Base-by-base conservation (phyloP, 2,329 filamentous ascomycete genomes). In the Calcarisporium arbuscula region DNA sequence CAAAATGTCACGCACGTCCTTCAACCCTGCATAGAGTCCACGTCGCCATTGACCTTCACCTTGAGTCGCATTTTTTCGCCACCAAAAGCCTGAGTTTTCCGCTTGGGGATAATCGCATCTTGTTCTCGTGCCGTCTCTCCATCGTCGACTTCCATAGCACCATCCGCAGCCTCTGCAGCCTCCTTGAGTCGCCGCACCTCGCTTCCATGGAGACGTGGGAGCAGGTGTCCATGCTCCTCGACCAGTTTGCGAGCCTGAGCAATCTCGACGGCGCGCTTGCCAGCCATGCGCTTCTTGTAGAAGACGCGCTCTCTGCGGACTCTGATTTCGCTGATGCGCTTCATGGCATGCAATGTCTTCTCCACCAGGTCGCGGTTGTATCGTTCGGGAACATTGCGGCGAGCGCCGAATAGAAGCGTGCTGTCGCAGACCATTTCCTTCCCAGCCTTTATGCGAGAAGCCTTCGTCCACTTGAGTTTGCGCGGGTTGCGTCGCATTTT, bases 401-500 rank as follows among this genome's bases (percentile, higher is more conserved):
- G 84, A 48, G 87, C 85, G 43, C 86, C 84, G 66, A 96, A 95
- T 56, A 87, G 83, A 41, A 98, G 80, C 20, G 90, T 95, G 53
- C 79, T 84, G 72, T 98, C 92, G 63, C 96, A 89, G 38, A 85
- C 85, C 86, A 94, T 79, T 57, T 80, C 74, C 68, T 88, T 94
- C 67, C 86, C 86, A 38, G 84, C 82, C 14, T 58, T 59, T 57
- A 82, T 82, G 55, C 88, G 83, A 74, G 89, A 90, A 34, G 86
- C 80, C 72, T 95, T 95, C 43, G 90, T 95, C 92, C 90, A 95
- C 65, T 88, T 92, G 51, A 96, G 77, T 65, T 95, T 95, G 60
- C 90, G 81, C 22, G 90, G 89, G 67, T 96, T 95, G 48, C 92
- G 82, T 83, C 95, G 95, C 86, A 94, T 94, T 68, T 94, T 92